Evolutionary conservation across 1,284 basidiomycete species (phyloP).

Genomic region (Phlebopus sp.): DNA sequence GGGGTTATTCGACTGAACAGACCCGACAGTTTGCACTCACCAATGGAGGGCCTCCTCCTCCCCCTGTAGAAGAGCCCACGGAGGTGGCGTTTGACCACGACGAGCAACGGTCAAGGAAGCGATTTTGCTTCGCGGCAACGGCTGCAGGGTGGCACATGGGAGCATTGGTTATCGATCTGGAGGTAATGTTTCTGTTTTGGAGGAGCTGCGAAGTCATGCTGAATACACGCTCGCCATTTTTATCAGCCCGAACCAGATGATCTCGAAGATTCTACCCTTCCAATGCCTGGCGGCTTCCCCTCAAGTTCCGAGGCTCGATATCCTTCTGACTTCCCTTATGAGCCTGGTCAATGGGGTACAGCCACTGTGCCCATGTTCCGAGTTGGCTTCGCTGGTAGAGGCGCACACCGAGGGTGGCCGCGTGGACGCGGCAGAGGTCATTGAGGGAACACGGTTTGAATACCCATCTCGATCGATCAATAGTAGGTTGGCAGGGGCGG

Average conservation of each 20-base stretch:
- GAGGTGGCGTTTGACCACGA: conserved; percentile 69
- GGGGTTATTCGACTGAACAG: conserved; percentile 49
- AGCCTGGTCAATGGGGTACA: conserved; percentile 9
- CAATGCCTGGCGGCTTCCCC: conserved; percentile 28
- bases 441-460: conserved; percentile 9
- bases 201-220: neutral
- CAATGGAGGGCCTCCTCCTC: conserved; percentile 36
- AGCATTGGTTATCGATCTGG: conserved; percentile 78
- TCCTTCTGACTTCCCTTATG: neutral
- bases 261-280: conserved; percentile 11
- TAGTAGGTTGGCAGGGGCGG: conserved; percentile 5
- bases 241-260: conserved; percentile 15
- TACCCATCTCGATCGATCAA: conserved; percentile 5
- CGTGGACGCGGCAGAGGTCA: conserved; percentile 11
- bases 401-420: conserved; percentile 12
- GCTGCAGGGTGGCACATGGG: conserved; percentile 89
- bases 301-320: conserved; percentile 13
- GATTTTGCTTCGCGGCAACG: conserved; percentile 75
- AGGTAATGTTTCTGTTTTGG: conserved; percentile 40
- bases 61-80: conserved; percentile 55
- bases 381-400: conserved; percentile 33
- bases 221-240: conserved; percentile 5
- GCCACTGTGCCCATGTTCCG: conserved; percentile 21
- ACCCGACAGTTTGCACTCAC: conserved; percentile 33
- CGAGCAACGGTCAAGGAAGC: conserved; percentile 45